Conservation (phyloP, 2,329 filamentous ascomycete species). For the Colletotrichum cordylinicola region DNA sequence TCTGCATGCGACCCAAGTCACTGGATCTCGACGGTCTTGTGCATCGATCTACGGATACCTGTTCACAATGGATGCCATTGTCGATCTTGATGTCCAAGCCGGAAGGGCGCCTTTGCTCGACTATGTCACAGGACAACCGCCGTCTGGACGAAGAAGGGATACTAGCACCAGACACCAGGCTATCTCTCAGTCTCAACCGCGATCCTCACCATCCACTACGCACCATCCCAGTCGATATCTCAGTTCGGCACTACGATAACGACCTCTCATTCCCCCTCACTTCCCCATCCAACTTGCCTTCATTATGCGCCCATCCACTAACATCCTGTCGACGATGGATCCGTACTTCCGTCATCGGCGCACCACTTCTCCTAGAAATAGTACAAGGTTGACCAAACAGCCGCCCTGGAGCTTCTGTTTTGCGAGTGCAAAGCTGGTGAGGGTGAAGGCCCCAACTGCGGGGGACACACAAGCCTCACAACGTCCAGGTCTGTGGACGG, state of each 20-base stretch:
- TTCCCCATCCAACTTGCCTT: background rate
- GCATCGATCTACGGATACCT: background rate
- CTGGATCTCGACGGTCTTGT: background rate
- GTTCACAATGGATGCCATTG: background rate
- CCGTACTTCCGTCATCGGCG: background rate
- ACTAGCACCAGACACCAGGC: background rate
- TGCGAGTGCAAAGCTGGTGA: background rate
- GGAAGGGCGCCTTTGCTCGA: background rate
- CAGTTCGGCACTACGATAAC: background rate
- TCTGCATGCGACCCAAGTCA: slow-evolving; percentile 14
- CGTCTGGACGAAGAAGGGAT: background rate
- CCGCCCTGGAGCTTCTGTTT: background rate
- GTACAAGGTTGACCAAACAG: background rate
- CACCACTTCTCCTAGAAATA: background rate
- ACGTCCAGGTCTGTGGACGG: background rate
- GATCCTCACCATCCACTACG: background rate
- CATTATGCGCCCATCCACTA: background rate
- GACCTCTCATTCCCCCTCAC: background rate
- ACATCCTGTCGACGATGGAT: background rate
- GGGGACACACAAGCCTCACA: background rate
- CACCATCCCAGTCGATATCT: background rate
- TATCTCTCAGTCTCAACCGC: background rate
- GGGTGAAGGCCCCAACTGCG: background rate
- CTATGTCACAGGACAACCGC: background rate
- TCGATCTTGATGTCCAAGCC: background rate